Conservation (phyloP, 352 stramenopile species). For the Globisporangium echinulatum region DNA sequence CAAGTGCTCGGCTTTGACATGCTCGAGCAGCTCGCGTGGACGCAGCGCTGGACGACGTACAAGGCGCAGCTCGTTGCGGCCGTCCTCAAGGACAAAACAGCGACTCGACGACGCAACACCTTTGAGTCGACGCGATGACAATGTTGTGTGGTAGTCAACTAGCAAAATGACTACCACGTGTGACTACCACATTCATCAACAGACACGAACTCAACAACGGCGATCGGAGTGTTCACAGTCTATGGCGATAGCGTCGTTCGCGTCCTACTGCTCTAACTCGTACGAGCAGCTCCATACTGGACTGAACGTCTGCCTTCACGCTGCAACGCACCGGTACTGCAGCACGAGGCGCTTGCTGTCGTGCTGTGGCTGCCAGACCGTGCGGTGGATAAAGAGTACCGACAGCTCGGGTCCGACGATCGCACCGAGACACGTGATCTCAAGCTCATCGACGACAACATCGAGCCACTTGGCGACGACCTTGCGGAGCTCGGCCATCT, state of each 20-base stretch:
- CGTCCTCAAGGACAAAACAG: conserved; percentile 11
- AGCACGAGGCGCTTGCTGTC: conserved; percentile 38
- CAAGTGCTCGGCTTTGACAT: conserved; percentile 5
- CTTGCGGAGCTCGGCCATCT: conserved; percentile 64
- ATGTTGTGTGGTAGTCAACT: too few species aligned
- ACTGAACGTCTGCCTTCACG: conserved; percentile 5
- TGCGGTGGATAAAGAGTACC: conserved; percentile 55
- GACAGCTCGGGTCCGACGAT: conserved; percentile 60
- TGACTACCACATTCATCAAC: too few species aligned
- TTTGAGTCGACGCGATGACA: neutral
- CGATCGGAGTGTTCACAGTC: too few species aligned
- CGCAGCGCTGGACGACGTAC: conserved; percentile 10
- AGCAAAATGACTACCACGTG: too few species aligned
- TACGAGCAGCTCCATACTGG: too few species aligned
- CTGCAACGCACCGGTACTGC: conserved; percentile 32
- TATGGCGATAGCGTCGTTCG: too few species aligned
- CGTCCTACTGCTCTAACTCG: too few species aligned
- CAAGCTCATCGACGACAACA: conserved; percentile 24
- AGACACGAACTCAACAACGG: too few species aligned
- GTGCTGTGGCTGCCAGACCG: conserved; percentile 56
- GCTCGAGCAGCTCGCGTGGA: conserved; percentile 11
- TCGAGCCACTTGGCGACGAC: conserved; percentile 27
- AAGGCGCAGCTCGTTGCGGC: conserved; percentile 8
- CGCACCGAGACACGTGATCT: conserved; percentile 50
- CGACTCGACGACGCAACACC: conserved; percentile 6